Base-by-base conservation (phyloP, 106 monocot genomes). In the Dendrobium catenatum region DNA sequence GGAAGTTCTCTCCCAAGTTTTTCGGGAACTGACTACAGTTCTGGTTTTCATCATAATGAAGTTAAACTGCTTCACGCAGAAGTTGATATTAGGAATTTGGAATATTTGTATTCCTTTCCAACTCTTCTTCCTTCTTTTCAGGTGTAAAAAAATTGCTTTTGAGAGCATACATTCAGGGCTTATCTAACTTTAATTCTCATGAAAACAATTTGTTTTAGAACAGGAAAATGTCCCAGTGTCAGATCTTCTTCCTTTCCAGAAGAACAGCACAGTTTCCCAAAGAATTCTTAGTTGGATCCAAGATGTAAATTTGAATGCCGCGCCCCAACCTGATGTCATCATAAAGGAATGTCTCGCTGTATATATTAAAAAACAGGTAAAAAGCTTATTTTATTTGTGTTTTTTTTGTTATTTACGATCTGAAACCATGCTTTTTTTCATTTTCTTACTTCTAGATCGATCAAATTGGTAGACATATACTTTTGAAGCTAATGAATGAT, bases 241-340 rank as follows among this genome's bases (percentile, higher is more conserved):
- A 73, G 89, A 93, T 42, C 79, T 98, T 64, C 84, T 98, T 67
- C 97, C 97, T 77, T 91, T 88, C 79, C 97, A 98, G 81, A 93
- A 85, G 58, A 91, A 94, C 79, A 91, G 92, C 78, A 87, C 92
- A 4, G 88, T 98, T 76, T 86, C 97, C 13, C 88, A 89, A 75
- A 91, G 83, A 85, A 80, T 94, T 80, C 87, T 98, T 78, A 76
- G 68, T 70, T 92, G 90, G 85, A 83, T 98, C 15, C 86, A 87
- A 74, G 87, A 42, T 51, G 79, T 76, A 47, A 88, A 85, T 72
- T 58, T 87, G 44, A 93, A 80, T 68, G 58, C 78, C 5, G 82
- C 82, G 15, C 80, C 82, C 40, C 89, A 94, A 72, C 91, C 94
- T 82, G 84, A 82, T 61, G 79, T 92, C 75, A 86, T 94, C 64